Conservation (phyloP, 768 basidiomycete species). For the Sporobolomyces pararoseus region DNA sequence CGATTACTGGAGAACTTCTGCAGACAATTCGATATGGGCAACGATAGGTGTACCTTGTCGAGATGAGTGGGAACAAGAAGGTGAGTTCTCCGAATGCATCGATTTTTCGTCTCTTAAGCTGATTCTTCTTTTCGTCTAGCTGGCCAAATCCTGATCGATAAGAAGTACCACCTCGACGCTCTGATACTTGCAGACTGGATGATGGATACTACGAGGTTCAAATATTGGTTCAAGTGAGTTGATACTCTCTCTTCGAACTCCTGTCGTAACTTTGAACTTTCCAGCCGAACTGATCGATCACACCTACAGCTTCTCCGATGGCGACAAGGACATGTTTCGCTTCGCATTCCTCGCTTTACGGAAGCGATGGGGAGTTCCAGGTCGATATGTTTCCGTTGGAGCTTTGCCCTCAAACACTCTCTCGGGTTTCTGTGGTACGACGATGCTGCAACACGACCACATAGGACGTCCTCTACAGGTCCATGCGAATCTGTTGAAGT, state of each 20-base stretch:
- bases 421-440: constrained; percentile 45
- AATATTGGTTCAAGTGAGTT: constrained; percentile 49
- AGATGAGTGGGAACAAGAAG: constrained; percentile 53
- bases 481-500: constrained; percentile 52
- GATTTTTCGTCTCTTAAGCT: too few species aligned
- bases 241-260: neutral
- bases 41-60: constrained; percentile 51
- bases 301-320: constrained; percentile 18
- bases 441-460: constrained; percentile 50
- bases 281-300: neutral
- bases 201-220: constrained; percentile 46
- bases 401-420: constrained; percentile 48
- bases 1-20: constrained; percentile 20
- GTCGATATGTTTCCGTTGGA: constrained; percentile 51
- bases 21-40: constrained; percentile 47
- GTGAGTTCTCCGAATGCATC: too few species aligned
- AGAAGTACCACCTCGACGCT: constrained; percentile 50
- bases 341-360: constrained; percentile 50
- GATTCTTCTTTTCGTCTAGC: constrained; percentile 31
- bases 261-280: neutral
- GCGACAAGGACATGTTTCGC: constrained; percentile 50
- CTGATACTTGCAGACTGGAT: constrained; percentile 46
- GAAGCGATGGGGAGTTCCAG: constrained; percentile 53
- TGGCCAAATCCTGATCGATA: constrained; percentile 53
- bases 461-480: constrained; percentile 44